phyloP scores from a whole-genome alignment of 2,329 filamentous ascomycete species.

The Fusarium udum region DNA sequence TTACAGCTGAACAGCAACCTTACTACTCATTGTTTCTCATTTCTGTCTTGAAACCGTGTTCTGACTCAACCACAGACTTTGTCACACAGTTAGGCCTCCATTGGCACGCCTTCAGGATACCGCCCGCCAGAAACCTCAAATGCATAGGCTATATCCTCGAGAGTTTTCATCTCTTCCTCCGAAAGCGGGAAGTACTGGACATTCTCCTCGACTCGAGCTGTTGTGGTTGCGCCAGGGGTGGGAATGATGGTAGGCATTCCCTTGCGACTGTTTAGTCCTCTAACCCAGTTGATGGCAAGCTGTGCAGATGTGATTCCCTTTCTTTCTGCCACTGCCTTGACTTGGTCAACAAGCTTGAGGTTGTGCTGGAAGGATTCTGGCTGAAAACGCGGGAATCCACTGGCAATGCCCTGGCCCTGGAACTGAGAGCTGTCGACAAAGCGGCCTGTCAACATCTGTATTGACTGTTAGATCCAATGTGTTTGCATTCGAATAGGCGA shows the following conservation, averaged over 20 bases:
- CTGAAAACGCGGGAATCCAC: slow-evolving; percentile 66
- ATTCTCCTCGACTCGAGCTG: slow-evolving; percentile 70
- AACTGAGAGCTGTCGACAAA: slow-evolving; percentile 41
- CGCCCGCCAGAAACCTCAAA: slow-evolving; percentile 60
- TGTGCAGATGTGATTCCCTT: slow-evolving; percentile 71
- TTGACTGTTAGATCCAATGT: slow-evolving; percentile 13
- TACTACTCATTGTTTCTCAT: not conserved
- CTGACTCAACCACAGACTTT: slow-evolving; percentile 21
- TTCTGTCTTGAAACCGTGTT: slow-evolving; percentile 1
- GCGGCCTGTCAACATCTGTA: slow-evolving; percentile 45
- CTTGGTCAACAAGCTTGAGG: slow-evolving; percentile 65
- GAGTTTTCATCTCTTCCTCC: slow-evolving; percentile 59
- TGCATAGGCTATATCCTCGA: slow-evolving; percentile 58
- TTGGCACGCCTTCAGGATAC: slow-evolving; percentile 53
- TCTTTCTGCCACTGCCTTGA: slow-evolving; percentile 66
- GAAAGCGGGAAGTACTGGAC: slow-evolving; percentile 58
- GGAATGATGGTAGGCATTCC: slow-evolving; percentile 69
- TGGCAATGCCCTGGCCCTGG: slow-evolving; percentile 33
- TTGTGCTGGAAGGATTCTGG: slow-evolving; percentile 71
- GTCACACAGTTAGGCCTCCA: slow-evolving; percentile 48
- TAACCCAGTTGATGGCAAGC: slow-evolving; percentile 73
- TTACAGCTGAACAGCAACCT: slow-evolving; percentile 38
- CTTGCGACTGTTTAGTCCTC: slow-evolving; percentile 57
- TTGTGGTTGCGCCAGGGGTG: slow-evolving; percentile 71
- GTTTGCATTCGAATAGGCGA: not conserved